These are phyloP conservation scores for Pterocarpus santalinus DNA, from an alignment of 306 rosid species.

Conservation along the genomic window DNA sequence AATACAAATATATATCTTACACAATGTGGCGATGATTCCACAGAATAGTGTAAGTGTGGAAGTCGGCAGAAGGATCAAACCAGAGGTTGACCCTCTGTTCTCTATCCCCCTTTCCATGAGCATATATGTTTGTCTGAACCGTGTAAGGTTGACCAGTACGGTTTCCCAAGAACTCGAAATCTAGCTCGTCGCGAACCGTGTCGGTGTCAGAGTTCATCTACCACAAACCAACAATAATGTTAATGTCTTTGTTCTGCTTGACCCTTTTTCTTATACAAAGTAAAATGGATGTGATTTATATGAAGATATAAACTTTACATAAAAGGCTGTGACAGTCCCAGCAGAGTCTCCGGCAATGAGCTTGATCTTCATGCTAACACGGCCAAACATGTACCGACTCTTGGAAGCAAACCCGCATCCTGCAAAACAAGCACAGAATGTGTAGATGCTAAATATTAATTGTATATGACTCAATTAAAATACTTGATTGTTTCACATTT, in stretches of 20 bases:
- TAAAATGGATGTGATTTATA: not conserved
- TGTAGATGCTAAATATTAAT: no score
- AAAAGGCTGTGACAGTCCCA: conserved; percentile 95
- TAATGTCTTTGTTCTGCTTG: no score
- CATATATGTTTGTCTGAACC: conserved; percentile 89
- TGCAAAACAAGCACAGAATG: conserved; percentile 7
- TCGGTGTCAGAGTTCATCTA: conserved; percentile 82
- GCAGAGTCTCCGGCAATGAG: conserved; percentile 94
- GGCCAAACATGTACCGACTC: conserved; percentile 79
- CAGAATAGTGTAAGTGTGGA: conserved; percentile 81
- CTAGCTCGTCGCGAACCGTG: conserved; percentile 78
- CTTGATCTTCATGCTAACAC: conserved; percentile 96
- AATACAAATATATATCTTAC: conserved; percentile 50
- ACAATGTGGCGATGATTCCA: conserved; percentile 79
- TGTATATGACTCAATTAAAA: no score
- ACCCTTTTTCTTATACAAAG: not conserved
- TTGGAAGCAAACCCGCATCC: conserved; percentile 95
- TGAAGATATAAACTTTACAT: conserved; percentile 55
- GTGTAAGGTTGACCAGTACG: conserved; percentile 89
- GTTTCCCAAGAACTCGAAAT: conserved; percentile 96
- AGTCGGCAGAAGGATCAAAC: conserved; percentile 86
- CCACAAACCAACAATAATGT: not conserved
- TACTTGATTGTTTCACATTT: no score
- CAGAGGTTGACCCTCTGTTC: conserved; percentile 93
- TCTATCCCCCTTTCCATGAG: conserved; percentile 83